These are phyloP conservation scores for Erysimum cheiri DNA, from an alignment of 441 rosid genomes.

Conservation along the genomic window DNA sequence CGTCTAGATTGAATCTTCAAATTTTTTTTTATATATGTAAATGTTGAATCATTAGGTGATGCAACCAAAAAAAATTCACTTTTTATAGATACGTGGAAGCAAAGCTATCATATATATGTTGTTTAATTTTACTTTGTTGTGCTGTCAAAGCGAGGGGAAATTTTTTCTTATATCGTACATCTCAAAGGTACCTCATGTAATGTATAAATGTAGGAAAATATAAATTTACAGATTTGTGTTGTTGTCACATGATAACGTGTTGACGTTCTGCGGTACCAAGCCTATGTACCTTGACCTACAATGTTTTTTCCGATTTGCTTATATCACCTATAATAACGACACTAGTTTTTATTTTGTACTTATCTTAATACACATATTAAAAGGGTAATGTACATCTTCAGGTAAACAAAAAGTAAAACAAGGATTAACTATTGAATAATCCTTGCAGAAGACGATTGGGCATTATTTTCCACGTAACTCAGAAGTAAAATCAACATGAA, in stretches of 20 bases:
- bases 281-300: conserved; percentile 31
- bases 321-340: conserved; percentile 31
- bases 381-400: conserved; percentile 3
- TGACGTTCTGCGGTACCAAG: conserved; percentile 9
- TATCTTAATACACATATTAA: conserved; percentile 22
- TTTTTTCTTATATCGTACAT: conserved; percentile 13
- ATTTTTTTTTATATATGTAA: neutral
- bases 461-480: conserved; percentile 29
- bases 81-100: conserved; percentile 29
- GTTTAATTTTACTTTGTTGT: conserved; percentile 39
- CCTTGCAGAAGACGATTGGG: conserved; percentile 25
- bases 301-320: conserved; percentile 27
- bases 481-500: conserved; percentile 26
- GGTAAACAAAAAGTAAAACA: conserved; percentile 25
- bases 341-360: neutral
- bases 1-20: conserved; percentile 23
- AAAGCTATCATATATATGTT: conserved; percentile 21
- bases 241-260: conserved; percentile 32
- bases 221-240: conserved; percentile 24
- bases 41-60: conserved; percentile 14
- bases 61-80: neutral
- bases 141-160: conserved; percentile 32
- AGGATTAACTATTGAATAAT: conserved; percentile 18
- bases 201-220: neutral
- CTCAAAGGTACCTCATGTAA: conserved; percentile 27